These are phyloP conservation scores for Dipodascopsis tothii DNA, from an alignment of 805 yeast species.

Conservation along the genomic window DNA sequence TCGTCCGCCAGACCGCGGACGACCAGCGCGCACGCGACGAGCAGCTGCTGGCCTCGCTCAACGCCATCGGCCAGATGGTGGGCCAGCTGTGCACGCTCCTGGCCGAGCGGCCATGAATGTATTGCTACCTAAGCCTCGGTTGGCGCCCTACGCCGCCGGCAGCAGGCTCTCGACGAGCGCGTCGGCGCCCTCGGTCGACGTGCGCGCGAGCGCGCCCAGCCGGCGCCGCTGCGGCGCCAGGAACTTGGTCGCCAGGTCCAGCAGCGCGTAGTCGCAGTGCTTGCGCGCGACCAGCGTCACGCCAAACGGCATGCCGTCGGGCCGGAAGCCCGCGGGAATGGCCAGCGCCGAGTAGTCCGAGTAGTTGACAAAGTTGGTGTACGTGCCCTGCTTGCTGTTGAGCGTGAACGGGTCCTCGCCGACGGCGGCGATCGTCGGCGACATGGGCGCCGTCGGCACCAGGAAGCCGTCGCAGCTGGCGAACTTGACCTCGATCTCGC, in stretches of 20 bases:
- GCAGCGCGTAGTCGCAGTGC: conserved; percentile 80
- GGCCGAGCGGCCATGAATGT: too few relatives aligned
- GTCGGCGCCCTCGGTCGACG: conserved; percentile 2
- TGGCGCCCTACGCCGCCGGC: too few relatives aligned
- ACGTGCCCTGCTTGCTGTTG: conserved; percentile 90
- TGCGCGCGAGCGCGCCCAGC: conserved; percentile 36
- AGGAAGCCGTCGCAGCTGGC: conserved; percentile 62
- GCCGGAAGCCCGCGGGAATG: conserved; percentile 80
- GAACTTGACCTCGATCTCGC: conserved; percentile 51
- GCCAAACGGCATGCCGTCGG: conserved; percentile 86
- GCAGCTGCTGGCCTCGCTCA: conserved; percentile 4
- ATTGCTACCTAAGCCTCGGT: too few relatives aligned
- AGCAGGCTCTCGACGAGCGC: neutral
- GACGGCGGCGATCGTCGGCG: conserved; percentile 70
- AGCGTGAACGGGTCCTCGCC: conserved; percentile 68
- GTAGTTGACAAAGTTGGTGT: conserved; percentile 92
- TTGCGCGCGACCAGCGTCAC: conserved; percentile 74
- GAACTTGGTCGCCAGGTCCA: conserved; percentile 72
- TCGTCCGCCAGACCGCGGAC: conserved; percentile 7
- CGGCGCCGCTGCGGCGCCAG: conserved; percentile 45
- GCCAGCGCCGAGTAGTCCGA: conserved; percentile 91
- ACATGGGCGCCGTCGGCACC: conserved; percentile 91
- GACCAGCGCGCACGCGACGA: conserved; percentile 13
- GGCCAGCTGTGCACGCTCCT: neutral
- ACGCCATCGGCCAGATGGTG: conserved; percentile 7